Percentiles rank a stretch among this genome's conserved stretches.
phyloP scores from a whole-genome alignment of 345 rosid species.

The Syzygium oleosum region DNA sequence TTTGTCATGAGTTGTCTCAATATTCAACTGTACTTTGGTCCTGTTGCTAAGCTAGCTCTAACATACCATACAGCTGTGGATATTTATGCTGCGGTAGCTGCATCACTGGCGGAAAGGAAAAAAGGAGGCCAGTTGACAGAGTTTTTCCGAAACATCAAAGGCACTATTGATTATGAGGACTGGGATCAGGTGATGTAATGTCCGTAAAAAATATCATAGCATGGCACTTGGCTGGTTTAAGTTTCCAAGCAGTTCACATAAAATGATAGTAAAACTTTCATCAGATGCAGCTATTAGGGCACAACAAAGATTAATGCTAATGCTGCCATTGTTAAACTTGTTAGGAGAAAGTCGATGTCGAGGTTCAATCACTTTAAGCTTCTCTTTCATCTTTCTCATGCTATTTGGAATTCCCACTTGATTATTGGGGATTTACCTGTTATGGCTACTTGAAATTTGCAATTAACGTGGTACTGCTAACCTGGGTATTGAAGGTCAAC shows the following conservation, averaged over 20 bases:
- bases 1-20: neutral
- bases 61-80: slow-evolving; percentile 58
- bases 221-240: neutral
- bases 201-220: neutral
- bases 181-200: slow-evolving; percentile 83
- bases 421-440: neutral
- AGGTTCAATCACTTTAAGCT: neutral
- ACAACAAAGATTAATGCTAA: neutral
- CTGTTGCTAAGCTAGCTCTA: neutral
- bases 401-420: neutral
- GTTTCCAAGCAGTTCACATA: neutral
- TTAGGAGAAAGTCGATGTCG: neutral
- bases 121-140: slow-evolving; percentile 87
- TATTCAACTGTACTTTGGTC: neutral
- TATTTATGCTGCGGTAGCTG: slow-evolving; percentile 95
- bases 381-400: neutral
- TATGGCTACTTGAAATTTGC: neutral
- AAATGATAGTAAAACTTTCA: neutral
- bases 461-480: neutral
- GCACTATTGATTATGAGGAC: slow-evolving; percentile 86
- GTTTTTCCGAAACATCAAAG: slow-evolving; percentile 84
- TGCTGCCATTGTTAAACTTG: neutral
- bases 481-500: neutral
- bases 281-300: neutral
- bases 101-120: slow-evolving; percentile 91